Conservation (phyloP, 2,329 filamentous ascomycete genomes). For the Neopestalotiopsis sp. region DNA sequence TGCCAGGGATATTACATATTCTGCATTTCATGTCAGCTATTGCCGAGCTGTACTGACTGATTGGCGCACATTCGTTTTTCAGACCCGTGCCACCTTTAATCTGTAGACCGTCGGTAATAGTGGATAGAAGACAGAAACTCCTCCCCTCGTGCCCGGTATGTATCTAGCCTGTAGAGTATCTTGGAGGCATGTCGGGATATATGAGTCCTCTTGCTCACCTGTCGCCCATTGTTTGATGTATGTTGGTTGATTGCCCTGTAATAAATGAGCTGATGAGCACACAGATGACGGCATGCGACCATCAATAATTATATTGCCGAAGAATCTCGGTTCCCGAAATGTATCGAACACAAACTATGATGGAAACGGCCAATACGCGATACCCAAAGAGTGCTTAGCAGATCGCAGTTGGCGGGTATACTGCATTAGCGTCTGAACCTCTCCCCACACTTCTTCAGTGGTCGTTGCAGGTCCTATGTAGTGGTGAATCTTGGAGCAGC, state of each 20-base stretch:
- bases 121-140: too few relatives aligned
- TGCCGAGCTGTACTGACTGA: too few relatives aligned
- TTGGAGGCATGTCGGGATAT: too few relatives aligned
- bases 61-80: too few relatives aligned
- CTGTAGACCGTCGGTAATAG: too few relatives aligned
- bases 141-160: too few relatives aligned
- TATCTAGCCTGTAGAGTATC: too few relatives aligned
- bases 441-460: not conserved
- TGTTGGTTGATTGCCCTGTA: not conserved
- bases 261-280: not conserved
- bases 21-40: too few relatives aligned
- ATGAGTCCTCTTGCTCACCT: too few relatives aligned
- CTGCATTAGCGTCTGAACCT: not conserved
- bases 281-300: not conserved
- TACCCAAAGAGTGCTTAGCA: not conserved
- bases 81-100: too few relatives aligned
- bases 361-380: not conserved
- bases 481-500: not conserved
- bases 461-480: not conserved
- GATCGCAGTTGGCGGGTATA: slow-evolving; percentile 1
- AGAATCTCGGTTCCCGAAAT: not conserved
- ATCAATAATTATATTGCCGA: not conserved
- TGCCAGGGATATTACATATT: too few relatives aligned
- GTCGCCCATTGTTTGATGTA: not conserved
- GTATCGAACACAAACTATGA: not conserved